Percentiles rank a stretch among this genome's conserved stretches.
phyloP scores from a whole-genome alignment of 352 stramenopile species.

The Thalassiosira mediterranea region DNA sequence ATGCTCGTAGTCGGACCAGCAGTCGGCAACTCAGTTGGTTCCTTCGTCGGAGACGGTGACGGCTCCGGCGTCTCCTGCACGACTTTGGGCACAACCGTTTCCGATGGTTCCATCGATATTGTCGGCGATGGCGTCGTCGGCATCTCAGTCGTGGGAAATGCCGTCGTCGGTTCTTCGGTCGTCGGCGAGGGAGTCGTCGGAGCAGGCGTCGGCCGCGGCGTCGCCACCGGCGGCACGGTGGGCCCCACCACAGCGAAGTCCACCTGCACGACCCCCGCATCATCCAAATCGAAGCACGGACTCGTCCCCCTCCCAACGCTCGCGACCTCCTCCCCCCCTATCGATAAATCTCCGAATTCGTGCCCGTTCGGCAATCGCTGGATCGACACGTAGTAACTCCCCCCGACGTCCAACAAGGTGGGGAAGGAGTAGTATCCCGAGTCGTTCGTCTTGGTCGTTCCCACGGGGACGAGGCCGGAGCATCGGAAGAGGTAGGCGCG shows the following conservation, averaged over 20 bases:
- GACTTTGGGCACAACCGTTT: not conserved
- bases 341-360: not conserved
- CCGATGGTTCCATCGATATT: not conserved
- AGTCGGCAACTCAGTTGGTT: not conserved
- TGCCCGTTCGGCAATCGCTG: not conserved
- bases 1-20: not conserved
- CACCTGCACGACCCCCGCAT: not conserved
- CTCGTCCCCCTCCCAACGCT: not conserved
- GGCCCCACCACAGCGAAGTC: not conserved
- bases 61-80: not conserved
- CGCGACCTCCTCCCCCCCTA: not conserved
- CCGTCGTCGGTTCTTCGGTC: not conserved
- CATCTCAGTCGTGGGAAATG: not conserved
- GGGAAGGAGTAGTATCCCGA: not conserved
- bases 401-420: not conserved
- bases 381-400: not conserved
- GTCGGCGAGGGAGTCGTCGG: not conserved
- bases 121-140: not conserved
- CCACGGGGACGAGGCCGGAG: not conserved
- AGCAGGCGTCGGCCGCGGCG: too few relatives aligned
- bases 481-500: not conserved
- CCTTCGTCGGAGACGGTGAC: not conserved
- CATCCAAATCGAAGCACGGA: not conserved
- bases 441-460: not conserved
- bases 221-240: too few relatives aligned